A percentile compares a stretch with the other conserved stretches of the same genome.
These are phyloP conservation scores for Geoglossum cookeanum DNA, from an alignment of 2,329 filamentous ascomycete species.

Conservation along the genomic window DNA sequence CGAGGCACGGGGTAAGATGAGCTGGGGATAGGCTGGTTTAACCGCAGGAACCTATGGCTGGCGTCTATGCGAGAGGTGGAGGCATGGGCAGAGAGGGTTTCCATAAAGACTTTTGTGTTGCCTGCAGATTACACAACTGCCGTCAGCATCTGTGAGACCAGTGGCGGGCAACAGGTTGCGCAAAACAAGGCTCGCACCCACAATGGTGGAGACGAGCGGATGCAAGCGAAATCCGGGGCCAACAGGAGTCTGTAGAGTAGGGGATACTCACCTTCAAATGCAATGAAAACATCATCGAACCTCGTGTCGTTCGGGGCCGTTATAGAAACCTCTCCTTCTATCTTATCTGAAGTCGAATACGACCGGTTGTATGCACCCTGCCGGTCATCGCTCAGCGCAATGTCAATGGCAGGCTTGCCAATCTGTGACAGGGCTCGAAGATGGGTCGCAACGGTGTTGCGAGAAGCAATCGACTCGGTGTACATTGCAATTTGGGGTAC, in stretches of 20 bases:
- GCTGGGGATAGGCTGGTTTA: constrained; percentile 38
- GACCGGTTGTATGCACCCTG: constrained; percentile 10
- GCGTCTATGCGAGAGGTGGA: constrained; percentile 34
- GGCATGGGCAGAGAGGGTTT: constrained; percentile 27
- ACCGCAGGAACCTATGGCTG: constrained; percentile 39
- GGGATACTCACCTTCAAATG: constrained; percentile 14
- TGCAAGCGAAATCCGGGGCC: background rate
- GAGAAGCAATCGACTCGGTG: background rate
- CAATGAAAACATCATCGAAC: constrained; percentile 15
- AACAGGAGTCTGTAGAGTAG: background rate
- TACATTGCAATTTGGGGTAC: background rate
- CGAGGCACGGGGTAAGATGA: constrained; percentile 33
- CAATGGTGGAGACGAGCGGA: background rate
- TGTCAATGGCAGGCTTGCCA: constrained; percentile 2
- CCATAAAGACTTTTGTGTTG: constrained; percentile 31
- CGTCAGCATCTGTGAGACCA: background rate
- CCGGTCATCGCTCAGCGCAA: constrained; percentile 1
- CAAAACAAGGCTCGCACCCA: background rate
- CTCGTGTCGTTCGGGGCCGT: constrained; percentile 14
- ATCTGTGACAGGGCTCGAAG: constrained; percentile 1
- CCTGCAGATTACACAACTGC: constrained; percentile 19
- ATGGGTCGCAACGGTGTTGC: constrained; percentile 4
- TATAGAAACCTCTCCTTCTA: constrained; percentile 15
- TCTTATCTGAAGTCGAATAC: constrained; percentile 17
- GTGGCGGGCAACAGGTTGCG: background rate